Evolutionary conservation across 2,329 filamentous ascomycete genomes (phyloP), one percentile per base, ranked within the genome.

Genomic region (Penicillium rolfsii): DNA sequence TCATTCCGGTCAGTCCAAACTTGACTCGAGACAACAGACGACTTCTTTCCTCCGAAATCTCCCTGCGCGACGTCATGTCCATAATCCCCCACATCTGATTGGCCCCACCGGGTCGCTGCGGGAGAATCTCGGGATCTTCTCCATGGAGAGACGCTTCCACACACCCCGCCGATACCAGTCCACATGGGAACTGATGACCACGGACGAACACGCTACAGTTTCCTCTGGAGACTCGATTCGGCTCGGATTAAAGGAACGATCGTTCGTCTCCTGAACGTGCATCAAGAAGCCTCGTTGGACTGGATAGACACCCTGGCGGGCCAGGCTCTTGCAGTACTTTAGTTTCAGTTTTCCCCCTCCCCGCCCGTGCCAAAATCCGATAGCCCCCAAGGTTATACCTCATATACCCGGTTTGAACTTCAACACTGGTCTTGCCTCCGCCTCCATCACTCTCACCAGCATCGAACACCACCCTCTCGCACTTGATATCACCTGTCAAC

Each of bases 41-140:
- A 33, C 33, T 35, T 35, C 11, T 35, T 19, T 12, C 35, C 40
- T 54, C 66, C 66, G 66, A 55, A 55, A 65, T 45, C 54, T 67
- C 50, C 66, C 66, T 64, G 38, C 4, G 16, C 58, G 58, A 68
- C 66, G 66, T 68, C 66, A 68, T 66, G 48, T 36, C 57, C 46
- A 61, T 63, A 67, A 67, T 67, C 61, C 58, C 43, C 24, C 33
- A 19, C 52, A 43, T 46, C 36, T 68, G 65, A 68, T 68, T 68
- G 66, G 66, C 57, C 28, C 57, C 57, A 46, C 52, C 41, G 55
- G 60, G 33, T 43, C 57, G 9, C 14, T 22, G 57, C 46, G 41
- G 64, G 57, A 46, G 55, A 58, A 59, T 59, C 33, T 63, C 62
- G 63, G 64, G 59, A 63, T 60, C 58, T 33, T 33, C 62, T 52